Conservation (phyloP, 768 basidiomycete species). For the Leccinum aurantiacum region DNA sequence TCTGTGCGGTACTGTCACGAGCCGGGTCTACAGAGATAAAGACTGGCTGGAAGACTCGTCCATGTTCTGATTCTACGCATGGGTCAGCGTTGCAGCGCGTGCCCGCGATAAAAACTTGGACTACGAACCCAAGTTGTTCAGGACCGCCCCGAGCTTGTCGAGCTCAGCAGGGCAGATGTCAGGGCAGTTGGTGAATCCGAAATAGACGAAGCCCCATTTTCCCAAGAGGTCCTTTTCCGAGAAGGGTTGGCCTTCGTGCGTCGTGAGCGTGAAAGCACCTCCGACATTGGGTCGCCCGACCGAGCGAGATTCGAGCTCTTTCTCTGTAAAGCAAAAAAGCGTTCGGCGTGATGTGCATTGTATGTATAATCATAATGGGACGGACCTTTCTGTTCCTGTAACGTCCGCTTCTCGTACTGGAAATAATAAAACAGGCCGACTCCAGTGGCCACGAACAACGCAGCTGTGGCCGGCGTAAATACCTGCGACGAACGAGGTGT, state of each 20-base stretch:
- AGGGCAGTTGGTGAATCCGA: slow-evolving; percentile 99
- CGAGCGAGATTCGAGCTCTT: slow-evolving; percentile 68
- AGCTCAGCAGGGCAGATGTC: slow-evolving; percentile 98
- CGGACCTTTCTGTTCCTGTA: slow-evolving; percentile 76
- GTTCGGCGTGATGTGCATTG: background rate
- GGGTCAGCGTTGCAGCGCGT: slow-evolving; percentile 12
- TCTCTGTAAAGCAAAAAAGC: slow-evolving; percentile 44
- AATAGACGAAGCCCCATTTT: slow-evolving; percentile 91
- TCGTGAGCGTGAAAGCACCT: slow-evolving; percentile 80
- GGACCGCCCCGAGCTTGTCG: slow-evolving; percentile 85
- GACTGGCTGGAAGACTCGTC: slow-evolving; percentile 76
- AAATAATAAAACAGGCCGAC: slow-evolving; percentile 87
- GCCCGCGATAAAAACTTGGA: background rate
- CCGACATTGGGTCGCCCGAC: slow-evolving; percentile 89
- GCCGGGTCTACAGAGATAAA: slow-evolving; percentile 98
- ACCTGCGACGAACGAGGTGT: slow-evolving; percentile 50
- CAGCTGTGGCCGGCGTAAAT: slow-evolving; percentile 87
- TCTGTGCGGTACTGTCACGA: slow-evolving; percentile 67
- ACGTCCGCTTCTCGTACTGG: slow-evolving; percentile 75
- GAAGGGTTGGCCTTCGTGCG: slow-evolving; percentile 56
- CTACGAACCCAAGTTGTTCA: slow-evolving; percentile 67
- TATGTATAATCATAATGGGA: background rate
- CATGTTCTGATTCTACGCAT: slow-evolving; percentile 61
- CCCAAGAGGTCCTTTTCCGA: slow-evolving; percentile 78
- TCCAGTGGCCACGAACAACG: slow-evolving; percentile 80